These are phyloP conservation scores for Spathaspora hagerdaliae DNA, from an alignment of 805 yeast species.

Conservation along the genomic window DNA sequence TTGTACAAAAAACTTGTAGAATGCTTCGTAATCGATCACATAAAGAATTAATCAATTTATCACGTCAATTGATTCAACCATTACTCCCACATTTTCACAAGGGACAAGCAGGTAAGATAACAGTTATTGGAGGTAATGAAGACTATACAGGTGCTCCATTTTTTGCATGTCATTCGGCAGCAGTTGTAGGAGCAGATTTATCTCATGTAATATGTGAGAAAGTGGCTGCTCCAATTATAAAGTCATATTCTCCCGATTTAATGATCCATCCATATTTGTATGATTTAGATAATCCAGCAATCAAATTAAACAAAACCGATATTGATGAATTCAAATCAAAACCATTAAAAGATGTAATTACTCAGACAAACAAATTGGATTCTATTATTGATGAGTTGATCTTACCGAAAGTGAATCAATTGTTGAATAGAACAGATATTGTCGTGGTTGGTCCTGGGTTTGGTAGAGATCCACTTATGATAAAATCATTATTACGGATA, in stretches of 20 bases:
- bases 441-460: conserved; percentile 92
- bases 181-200: conserved; percentile 82
- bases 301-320: conserved; percentile 11
- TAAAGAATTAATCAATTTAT: conserved; percentile 46
- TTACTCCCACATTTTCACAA: conserved; percentile 68
- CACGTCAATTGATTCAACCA: conserved; percentile 69
- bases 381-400: conserved; percentile 39
- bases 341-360: conserved; percentile 19
- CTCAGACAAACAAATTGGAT: conserved; percentile 19
- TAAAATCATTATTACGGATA: conserved; percentile 53
- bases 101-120: conserved; percentile 88
- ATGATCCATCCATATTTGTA: conserved; percentile 93
- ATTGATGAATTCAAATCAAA: conserved; percentile 14
- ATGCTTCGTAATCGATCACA: conserved; percentile 27
- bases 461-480: conserved; percentile 75
- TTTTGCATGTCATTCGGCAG: conserved; percentile 82
- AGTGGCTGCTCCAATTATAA: conserved; percentile 75
- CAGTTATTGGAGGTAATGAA: conserved; percentile 89
- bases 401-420: conserved; percentile 49
- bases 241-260: conserved; percentile 83
- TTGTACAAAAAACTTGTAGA: too few relatives aligned
- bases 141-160: conserved; percentile 98
- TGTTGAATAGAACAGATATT: conserved; percentile 69
- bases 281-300: conserved; percentile 39
- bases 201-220: conserved; percentile 85